Evolutionary conservation across 2,329 filamentous ascomycete genomes (phyloP), one percentile per base, ranked within the genome.

Genomic region (Calonectria hongkongensis): DNA sequence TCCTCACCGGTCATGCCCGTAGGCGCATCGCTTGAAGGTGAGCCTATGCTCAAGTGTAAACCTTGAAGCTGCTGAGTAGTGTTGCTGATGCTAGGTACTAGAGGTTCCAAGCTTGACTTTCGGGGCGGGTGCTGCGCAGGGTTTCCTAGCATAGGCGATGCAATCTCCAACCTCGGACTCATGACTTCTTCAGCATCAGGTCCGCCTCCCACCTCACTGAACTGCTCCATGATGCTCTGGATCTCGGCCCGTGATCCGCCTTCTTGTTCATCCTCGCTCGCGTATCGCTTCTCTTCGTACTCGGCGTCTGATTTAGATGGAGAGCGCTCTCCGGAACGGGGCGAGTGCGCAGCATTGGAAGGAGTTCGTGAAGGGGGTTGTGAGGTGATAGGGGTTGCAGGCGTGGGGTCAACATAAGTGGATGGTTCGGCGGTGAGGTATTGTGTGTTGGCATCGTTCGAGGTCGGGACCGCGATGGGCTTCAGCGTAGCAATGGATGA

Each of bases 211-310:
- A 91, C 91, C 80, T 94, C 92, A 78, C 94, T 93, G 79, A 98
- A 98, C 84, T 98, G 97, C 74, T 95, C 95, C 95, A 99, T 98
- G 82, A 99, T 98, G 82, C 91, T 98, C 84, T 98, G 95, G 73
- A 99, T 98, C 85, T 99, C 97, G 7, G 93, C 93, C 72, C 92
- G 91, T 1, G 94, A 95, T 65, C 91, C 92, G 64, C 90, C 90
- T 60, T 95, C 92, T 27, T 91, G 89, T 68, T 91, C 89, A 79
- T 92, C 91, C 79, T 92, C 92, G 78, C 88, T 92, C 43, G 87
- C 77, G 67, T 88, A 88, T 72, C 85, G 85, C 77, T 87, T 90
- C 64, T 92, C 91, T 65, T 93, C 91, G 74, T 90, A 88, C 36
- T 85, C 86, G 78, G 90, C 88, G 36, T 81, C 79, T 25, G 89